These are phyloP conservation scores for Xylaria sp. DNA, from an alignment of 2,329 filamentous ascomycete genomes.

Conservation along the genomic window DNA sequence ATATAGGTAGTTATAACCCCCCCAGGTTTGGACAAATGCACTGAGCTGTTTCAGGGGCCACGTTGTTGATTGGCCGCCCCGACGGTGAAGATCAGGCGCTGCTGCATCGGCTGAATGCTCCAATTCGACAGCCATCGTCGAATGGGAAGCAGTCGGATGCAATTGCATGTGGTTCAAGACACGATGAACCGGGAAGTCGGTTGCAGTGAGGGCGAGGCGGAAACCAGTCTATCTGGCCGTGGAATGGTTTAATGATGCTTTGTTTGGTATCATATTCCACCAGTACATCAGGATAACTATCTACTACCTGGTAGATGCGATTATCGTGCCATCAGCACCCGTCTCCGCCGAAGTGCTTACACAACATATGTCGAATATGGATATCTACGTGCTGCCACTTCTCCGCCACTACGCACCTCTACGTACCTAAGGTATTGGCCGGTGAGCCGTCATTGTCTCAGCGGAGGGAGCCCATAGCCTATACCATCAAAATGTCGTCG, in stretches of 20 bases:
- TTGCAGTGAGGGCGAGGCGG: constrained; percentile 25
- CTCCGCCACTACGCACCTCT: neutral
- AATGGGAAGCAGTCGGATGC: constrained; percentile 25
- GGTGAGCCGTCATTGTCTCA: constrained; percentile 5
- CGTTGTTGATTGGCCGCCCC: constrained; percentile 36
- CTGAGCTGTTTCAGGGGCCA: constrained; percentile 34
- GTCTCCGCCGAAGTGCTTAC: neutral
- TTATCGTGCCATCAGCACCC: neutral
- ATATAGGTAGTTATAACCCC: too few species aligned
- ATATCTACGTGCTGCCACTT: neutral
- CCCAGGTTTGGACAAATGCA: constrained; percentile 14
- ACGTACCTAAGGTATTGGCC: constrained; percentile 14
- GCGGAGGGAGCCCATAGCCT: constrained; percentile 6
- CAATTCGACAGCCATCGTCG: constrained; percentile 24
- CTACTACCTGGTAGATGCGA: neutral
- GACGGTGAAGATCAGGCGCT: constrained; percentile 35
- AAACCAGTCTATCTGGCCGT: neutral
- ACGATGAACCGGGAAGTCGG: constrained; percentile 18
- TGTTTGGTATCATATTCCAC: neutral
- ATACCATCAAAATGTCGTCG: neutral
- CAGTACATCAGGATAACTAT: neutral
- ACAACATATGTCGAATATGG: neutral
- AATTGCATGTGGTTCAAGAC: constrained; percentile 6
- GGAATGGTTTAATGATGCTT: constrained; percentile 7
- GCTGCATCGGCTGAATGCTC: constrained; percentile 30